phyloP scores from a whole-genome alignment of 768 basidiomycete genomes.

The Cystoderma amianthinum region DNA sequence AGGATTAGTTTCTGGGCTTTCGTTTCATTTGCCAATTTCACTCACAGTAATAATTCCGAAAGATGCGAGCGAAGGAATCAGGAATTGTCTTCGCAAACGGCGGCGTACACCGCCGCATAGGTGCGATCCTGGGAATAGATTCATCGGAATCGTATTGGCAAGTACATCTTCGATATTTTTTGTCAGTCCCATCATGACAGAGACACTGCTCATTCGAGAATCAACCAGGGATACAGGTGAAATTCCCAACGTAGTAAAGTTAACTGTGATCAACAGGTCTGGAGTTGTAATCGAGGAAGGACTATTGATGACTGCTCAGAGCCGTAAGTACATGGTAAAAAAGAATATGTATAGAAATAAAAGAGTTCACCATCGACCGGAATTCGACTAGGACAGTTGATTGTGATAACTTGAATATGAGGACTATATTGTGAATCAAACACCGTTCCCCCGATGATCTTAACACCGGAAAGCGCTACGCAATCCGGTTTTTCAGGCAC shows the following conservation, averaged over 20 bases:
- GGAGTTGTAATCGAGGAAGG: neutral
- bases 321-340: no score
- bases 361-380: neutral
- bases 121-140: neutral
- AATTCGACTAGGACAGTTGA: neutral
- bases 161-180: neutral
- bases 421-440: neutral
- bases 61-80: neutral
- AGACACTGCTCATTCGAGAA: conserved; percentile 1
- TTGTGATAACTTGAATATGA: conserved; percentile 1
- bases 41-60: neutral
- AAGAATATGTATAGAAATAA: neutral
- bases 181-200: neutral
- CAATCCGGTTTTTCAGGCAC: neutral
- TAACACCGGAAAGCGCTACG: neutral
- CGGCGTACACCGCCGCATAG: neutral
- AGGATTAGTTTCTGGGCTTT: no score
- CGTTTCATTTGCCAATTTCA: neutral
- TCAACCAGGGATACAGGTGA: neutral
- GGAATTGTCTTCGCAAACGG: neutral
- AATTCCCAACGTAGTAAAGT: conserved; percentile 1
- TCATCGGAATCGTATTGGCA: neutral
- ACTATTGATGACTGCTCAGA: neutral
- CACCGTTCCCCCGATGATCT: neutral
- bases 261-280: conserved; percentile 1